Percentiles rank a stretch among this genome's conserved stretches.
Conservation (phyloP, 73 alveolate genomes). For the Paramecium sonneborni region DNA sequence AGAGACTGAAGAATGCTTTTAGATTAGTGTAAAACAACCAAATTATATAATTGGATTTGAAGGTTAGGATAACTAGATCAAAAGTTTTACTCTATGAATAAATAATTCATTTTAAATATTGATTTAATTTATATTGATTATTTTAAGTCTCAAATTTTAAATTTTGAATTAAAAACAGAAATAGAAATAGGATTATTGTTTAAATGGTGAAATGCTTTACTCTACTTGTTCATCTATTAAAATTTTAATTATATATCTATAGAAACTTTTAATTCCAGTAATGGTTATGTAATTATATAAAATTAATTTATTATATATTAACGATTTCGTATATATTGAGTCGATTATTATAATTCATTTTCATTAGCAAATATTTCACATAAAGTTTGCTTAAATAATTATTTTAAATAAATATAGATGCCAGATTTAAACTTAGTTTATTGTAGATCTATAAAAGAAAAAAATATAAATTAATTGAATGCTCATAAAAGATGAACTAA, state of each 20-base stretch:
- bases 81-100: constrained; percentile 16
- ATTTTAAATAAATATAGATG: not conserved
- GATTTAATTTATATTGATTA: not conserved
- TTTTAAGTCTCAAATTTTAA: not conserved
- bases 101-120: not conserved
- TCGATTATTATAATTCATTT: not conserved
- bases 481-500: no score
- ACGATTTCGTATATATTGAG: not conserved
- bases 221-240: no score
- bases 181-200: no score
- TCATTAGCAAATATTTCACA: not conserved
- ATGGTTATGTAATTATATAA: not conserved
- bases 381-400: not conserved
- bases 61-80: constrained; percentile 11
- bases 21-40: constrained; percentile 1
- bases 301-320: not conserved
- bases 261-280: not conserved
- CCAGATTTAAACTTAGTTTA: not conserved
- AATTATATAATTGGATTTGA: constrained; percentile 32
- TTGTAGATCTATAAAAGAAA: not conserved
- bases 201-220: no score
- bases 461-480: no score
- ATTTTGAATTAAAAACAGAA: no score
- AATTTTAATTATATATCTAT: no score
- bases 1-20: not conserved